Evolutionary conservation across 495 filamentous ascomycete genomes (phyloP).

Genomic region (Penicillium herquei): DNA sequence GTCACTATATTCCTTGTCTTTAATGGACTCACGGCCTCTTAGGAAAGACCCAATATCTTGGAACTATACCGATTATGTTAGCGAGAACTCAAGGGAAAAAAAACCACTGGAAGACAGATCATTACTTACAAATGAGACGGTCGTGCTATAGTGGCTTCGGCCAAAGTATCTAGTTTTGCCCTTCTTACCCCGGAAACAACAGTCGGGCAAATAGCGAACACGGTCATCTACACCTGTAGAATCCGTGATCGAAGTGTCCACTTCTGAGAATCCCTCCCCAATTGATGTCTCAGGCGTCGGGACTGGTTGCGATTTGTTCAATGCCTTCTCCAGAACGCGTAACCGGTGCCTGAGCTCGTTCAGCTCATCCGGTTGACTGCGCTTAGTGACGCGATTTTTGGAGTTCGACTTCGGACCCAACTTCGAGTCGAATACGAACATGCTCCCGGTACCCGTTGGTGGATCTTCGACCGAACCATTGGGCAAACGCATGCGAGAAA

Average conservation of each 20-base stretch:
- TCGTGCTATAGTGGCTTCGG: slow-evolving; percentile 43
- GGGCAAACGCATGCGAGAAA: slow-evolving; percentile 18
- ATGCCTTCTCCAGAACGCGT: slow-evolving; percentile 29
- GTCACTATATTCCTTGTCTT: slow-evolving; percentile 29
- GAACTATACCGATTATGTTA: slow-evolving; percentile 37
- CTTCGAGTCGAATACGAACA: slow-evolving; percentile 43
- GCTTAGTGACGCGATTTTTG: slow-evolving; percentile 29
- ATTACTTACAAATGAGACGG: slow-evolving; percentile 45
- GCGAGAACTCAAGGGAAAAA: background rate
- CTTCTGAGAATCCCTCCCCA: slow-evolving; percentile 24
- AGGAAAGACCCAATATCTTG: slow-evolving; percentile 46
- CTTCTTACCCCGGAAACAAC: slow-evolving; percentile 48
- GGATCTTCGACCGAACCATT: slow-evolving; percentile 14
- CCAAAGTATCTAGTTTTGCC: slow-evolving; percentile 51
- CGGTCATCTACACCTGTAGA: slow-evolving; percentile 31
- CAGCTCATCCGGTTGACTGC: slow-evolving; percentile 30
- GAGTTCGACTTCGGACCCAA: slow-evolving; percentile 22
- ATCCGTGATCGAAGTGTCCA: slow-evolving; percentile 17
- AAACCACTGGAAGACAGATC: background rate
- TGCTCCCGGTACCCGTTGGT: slow-evolving; percentile 19
- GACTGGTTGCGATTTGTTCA: slow-evolving; percentile 22
- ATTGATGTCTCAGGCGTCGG: slow-evolving; percentile 30
- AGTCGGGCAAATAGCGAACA: slow-evolving; percentile 29
- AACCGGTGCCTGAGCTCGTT: slow-evolving; percentile 34
- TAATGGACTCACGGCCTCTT: slow-evolving; percentile 30